A percentile compares a stretch with the other conserved stretches of the same genome.
phyloP scores from a whole-genome alignment of 2,329 filamentous ascomycete species.

The Chrysoporthe austroafricana region DNA sequence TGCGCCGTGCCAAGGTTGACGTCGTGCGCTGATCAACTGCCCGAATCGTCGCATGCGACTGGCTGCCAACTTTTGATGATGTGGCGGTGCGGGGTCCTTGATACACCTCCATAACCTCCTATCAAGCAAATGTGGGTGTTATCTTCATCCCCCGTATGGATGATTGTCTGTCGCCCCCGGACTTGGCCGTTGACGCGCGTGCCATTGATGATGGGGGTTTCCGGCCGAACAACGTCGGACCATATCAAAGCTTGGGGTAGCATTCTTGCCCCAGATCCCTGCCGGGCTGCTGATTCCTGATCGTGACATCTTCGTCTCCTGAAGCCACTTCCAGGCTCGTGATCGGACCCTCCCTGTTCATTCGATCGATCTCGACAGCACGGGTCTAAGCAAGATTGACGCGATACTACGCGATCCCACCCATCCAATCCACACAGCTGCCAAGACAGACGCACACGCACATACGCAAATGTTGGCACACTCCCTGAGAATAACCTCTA shows the following conservation, averaged over 20 bases:
- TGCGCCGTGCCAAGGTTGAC: constrained; percentile 19
- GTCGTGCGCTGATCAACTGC: constrained; percentile 26
- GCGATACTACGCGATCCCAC: background rate
- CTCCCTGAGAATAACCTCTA: too few relatives aligned
- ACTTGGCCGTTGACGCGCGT: background rate
- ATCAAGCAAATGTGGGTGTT: too few relatives aligned
- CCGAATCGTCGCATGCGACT: constrained; percentile 5
- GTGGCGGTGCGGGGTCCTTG: constrained; percentile 28
- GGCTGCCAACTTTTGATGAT: constrained; percentile 21
- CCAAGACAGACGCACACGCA: background rate
- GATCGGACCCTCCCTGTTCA: background rate
- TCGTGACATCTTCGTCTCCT: background rate
- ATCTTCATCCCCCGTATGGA: too few relatives aligned
- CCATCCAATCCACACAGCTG: background rate
- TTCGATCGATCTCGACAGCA: background rate
- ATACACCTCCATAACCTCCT: background rate
- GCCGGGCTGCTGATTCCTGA: background rate
- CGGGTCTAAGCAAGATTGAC: background rate
- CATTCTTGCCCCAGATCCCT: background rate
- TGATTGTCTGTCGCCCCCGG: background rate
- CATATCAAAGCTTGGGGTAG: background rate
- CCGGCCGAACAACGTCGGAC: background rate
- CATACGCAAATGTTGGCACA: too few relatives aligned
- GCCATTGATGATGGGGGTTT: background rate
- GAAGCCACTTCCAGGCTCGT: background rate